Percentiles rank a stretch among this genome's conserved stretches.
Evolutionary conservation across 192 early-diverging fungal species (phyloP).

Genomic region (Phlyctochytrium arcticum): DNA sequence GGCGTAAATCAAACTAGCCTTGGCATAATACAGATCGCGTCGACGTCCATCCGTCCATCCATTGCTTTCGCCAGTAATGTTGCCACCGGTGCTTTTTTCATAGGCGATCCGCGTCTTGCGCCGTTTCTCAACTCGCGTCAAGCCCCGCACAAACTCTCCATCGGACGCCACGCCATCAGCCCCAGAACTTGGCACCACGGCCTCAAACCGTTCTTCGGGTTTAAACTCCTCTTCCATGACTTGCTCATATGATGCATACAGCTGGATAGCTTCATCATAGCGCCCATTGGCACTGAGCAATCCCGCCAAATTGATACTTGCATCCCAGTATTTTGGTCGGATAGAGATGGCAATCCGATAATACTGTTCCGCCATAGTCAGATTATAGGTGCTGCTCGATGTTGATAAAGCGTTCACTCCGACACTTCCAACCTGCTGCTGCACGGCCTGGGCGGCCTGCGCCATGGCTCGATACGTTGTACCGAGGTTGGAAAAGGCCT

Average conservation of each 20-base stretch:
- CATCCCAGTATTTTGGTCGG: conserved; percentile 90
- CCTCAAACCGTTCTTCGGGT: conserved; percentile 22
- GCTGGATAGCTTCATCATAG: conserved; percentile 72
- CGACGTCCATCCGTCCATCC: conserved; percentile 50
- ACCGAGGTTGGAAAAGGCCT: conserved; percentile 88
- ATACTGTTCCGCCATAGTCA: conserved; percentile 71
- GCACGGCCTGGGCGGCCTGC: conserved; percentile 1
- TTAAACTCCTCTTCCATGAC: conserved; percentile 33
- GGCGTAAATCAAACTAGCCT: conserved; percentile 79
- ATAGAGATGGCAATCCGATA: conserved; percentile 80
- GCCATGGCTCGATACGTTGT: conserved; percentile 70
- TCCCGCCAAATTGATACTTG: conserved; percentile 81
- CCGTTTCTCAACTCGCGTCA: conserved; percentile 19
- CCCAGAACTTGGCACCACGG: not conserved
- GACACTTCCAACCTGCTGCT: not conserved
- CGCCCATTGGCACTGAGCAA: conserved; percentile 63
- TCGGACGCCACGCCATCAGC: conserved; percentile 5
- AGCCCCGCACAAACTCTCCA: not conserved
- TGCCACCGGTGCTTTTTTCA: conserved; percentile 9
- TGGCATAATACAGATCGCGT: conserved; percentile 80
- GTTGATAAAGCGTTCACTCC: too few species aligned
- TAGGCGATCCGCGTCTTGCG: not conserved
- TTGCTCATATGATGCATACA: conserved; percentile 75
- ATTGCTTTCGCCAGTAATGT: conserved; percentile 11
- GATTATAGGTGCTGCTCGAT: conserved; percentile 5